Percentiles rank a stretch among this genome's conserved stretches.
These are phyloP conservation scores for Pythium utonaiense DNA, from an alignment of 352 stramenopile species.

Conservation along the genomic window DNA sequence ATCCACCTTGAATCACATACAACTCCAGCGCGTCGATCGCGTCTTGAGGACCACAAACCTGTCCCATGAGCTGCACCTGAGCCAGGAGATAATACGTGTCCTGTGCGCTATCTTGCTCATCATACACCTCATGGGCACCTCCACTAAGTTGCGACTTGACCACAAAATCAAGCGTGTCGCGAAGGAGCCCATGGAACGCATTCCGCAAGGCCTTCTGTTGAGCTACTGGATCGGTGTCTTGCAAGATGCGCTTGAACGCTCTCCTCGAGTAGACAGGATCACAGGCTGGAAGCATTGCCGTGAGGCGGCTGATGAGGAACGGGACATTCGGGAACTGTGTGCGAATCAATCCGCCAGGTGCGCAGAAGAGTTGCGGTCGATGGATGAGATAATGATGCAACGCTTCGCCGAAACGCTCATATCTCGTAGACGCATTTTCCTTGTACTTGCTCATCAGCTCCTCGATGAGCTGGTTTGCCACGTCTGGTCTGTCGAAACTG, in stretches of 20 bases:
- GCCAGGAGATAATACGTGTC: constrained; percentile 19
- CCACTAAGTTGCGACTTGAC: constrained; percentile 5
- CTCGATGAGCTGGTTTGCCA: background rate
- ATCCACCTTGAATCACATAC: constrained; percentile 9
- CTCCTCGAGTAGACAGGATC: constrained; percentile 12
- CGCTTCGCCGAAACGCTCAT: constrained; percentile 22
- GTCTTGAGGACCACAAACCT: constrained; percentile 3
- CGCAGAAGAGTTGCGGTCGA: background rate
- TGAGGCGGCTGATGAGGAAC: constrained; percentile 11
- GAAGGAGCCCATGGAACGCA: constrained; percentile 1
- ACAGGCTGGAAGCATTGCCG: constrained; percentile 3
- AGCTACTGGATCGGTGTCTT: background rate
- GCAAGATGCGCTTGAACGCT: constrained; percentile 1
- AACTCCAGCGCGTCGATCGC: constrained; percentile 14
- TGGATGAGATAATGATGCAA: constrained; percentile 18
- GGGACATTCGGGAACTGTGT: constrained; percentile 9
- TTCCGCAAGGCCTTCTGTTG: background rate
- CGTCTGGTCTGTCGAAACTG: background rate
- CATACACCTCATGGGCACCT: background rate
- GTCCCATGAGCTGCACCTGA: constrained; percentile 12
- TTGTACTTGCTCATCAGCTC: constrained; percentile 12
- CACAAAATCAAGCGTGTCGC: constrained; percentile 8
- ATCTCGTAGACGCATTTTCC: background rate
- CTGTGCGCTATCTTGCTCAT: constrained; percentile 20
- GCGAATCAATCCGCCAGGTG: background rate